Evolutionary conservation across 2,329 filamentous ascomycete species (phyloP), one percentile per base, ranked within the genome.

Genomic region (Botryotinia calthae): DNA sequence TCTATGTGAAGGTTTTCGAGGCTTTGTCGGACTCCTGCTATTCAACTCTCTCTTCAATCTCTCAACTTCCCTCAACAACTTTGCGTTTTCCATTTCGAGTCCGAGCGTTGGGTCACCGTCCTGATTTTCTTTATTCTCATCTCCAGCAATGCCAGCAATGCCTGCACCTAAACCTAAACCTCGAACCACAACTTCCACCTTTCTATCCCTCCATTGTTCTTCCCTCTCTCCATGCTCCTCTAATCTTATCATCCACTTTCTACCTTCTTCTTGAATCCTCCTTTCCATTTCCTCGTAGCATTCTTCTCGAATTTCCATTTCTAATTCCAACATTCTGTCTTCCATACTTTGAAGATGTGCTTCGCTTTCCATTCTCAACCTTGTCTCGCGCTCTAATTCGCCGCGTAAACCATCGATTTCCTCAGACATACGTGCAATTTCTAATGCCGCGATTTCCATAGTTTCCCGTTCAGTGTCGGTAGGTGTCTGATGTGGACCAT

Each of bases 301-400:
- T 77, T 98, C 95, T 79, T 98, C 95, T 34, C 96, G 90, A 44
- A 98, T 89, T 9, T 91, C 91, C 77, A 93, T 90, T 81, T 99
- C 96, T 20, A 97, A 84, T 69, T 90, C 88, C 7, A 89, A 77
- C 78, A 90, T 84, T 7, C 87, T 82, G 37, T 93, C 89, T 61
- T 93, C 88, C 79, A 89, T 84, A 14, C 84, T 85, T 70, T 93
- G 89, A 75, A 95, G 87, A 76, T 91, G 91, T 2, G 90, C 87
- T 79, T 98, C 94, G 4, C 91, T 89, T 51, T 93, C 88, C 66
- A 89, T 84, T 3, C 94, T 88, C 0, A 88, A 87, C 62, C 92
- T 88, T 22, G 90, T 88, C 81, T 97, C 93, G 63, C 91, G 86
- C 1, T 89, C 87, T 0, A 96, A 85, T 58, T 91, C 90, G 1